phyloP scores from a whole-genome alignment of 805 yeast genomes.

The Alloascoidea africana region DNA sequence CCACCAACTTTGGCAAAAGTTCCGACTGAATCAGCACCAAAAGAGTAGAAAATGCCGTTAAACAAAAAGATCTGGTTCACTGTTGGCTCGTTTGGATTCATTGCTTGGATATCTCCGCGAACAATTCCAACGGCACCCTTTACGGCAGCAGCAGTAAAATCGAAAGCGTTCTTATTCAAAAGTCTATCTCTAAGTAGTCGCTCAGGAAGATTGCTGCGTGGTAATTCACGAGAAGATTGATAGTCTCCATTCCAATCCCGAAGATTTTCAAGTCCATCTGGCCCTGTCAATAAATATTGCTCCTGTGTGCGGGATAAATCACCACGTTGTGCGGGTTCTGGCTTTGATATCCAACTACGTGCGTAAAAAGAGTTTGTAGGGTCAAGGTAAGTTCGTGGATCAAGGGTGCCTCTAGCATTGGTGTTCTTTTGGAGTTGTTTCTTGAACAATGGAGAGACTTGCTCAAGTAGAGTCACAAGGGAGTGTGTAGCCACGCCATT shows the following conservation, averaged over 20 bases:
- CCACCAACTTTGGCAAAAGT: conserved; percentile 58
- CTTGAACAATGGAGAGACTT: conserved; percentile 50
- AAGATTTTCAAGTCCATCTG: conserved; percentile 38
- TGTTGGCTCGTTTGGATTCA: conserved; percentile 63
- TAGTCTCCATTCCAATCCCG: conserved; percentile 89
- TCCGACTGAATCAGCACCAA: conserved; percentile 57
- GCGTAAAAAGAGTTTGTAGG: conserved; percentile 48
- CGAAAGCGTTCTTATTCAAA: conserved; percentile 53
- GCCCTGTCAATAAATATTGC: conserved; percentile 34
- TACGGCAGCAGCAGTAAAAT: conserved; percentile 62
- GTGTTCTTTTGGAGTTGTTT: conserved; percentile 38
- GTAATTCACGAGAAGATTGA: conserved; percentile 67
- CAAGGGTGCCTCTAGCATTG: conserved; percentile 21
- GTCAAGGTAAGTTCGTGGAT: conserved; percentile 37
- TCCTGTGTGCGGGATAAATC: conserved; percentile 51
- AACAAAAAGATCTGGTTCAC: conserved; percentile 54
- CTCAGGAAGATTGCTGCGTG: conserved; percentile 38
- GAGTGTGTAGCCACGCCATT: too few species aligned
- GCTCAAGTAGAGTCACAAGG: conserved; percentile 42
- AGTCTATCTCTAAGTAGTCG: conserved; percentile 64
- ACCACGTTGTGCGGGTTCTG: conserved; percentile 21
- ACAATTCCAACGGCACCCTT: conserved; percentile 68
- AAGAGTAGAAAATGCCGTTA: conserved; percentile 79
- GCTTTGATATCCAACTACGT: conserved; percentile 55
- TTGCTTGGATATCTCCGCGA: conserved; percentile 56